A percentile compares a stretch with the other conserved stretches of the same genome.
Evolutionary conservation across 352 stramenopile species (phyloP).

Genomic region (Globisporangium megalacanthum): DNA sequence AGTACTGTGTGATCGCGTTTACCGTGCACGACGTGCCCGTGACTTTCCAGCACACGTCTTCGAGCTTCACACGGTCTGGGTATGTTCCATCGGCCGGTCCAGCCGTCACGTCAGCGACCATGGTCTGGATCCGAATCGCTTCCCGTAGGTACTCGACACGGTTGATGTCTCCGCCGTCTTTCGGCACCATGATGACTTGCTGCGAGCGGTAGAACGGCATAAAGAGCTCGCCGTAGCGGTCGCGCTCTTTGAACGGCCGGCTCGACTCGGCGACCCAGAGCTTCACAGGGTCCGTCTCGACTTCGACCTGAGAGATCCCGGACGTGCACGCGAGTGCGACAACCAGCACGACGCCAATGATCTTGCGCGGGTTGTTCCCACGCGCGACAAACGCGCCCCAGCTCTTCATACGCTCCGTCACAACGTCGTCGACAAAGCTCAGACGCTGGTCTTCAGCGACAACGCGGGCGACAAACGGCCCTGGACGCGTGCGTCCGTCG

Average conservation of each 20-base stretch:
- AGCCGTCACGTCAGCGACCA: constrained; percentile 18
- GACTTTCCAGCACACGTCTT: constrained; percentile 49
- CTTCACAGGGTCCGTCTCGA: constrained; percentile 49
- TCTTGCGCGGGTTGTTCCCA: constrained; percentile 18
- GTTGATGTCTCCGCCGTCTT: constrained; percentile 36
- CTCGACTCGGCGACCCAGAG: constrained; percentile 47
- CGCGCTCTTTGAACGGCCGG: constrained; percentile 35
- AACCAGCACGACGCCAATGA: constrained; percentile 20
- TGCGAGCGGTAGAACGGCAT: constrained; percentile 50
- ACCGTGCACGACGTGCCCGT: constrained; percentile 46
- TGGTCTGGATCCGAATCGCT: constrained; percentile 38
- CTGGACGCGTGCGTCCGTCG: constrained; percentile 17
- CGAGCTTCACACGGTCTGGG: constrained; percentile 22
- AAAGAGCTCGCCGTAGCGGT: constrained; percentile 49
- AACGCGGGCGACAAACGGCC: constrained; percentile 13
- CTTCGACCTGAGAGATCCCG: constrained; percentile 29
- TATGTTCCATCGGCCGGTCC: constrained; percentile 8
- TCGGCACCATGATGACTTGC: constrained; percentile 52
- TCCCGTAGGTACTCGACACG: constrained; percentile 36
- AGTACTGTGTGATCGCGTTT: constrained; percentile 63
- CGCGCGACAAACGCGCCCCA: constrained; percentile 35
- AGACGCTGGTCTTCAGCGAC: constrained; percentile 13
- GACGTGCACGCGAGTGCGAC: constrained; percentile 14
- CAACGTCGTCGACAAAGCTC: constrained; percentile 24
- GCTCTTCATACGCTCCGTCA: constrained; percentile 23